phyloP scores from a whole-genome alignment of 805 yeast species.

The Komagataella phaffii region DNA sequence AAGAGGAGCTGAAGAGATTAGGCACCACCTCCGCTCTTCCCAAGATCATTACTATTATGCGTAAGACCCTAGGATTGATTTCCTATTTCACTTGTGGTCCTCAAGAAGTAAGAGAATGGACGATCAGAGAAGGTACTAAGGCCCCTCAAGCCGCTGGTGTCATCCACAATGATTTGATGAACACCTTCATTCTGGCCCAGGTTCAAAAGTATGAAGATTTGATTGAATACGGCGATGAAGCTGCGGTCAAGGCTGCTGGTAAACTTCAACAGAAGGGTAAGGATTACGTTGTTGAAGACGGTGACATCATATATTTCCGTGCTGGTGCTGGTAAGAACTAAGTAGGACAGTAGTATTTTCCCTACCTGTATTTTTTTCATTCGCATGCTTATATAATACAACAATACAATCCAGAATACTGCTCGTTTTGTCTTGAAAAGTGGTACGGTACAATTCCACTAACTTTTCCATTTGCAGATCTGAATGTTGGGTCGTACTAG shows the following conservation, averaged over 20 bases:
- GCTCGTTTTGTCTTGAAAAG: not conserved
- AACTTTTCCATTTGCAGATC: not conserved
- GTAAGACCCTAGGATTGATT: conserved; percentile 54
- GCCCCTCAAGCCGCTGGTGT: conserved; percentile 99
- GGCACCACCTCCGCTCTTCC: conserved; percentile 41
- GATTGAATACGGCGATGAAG: conserved; percentile 35
- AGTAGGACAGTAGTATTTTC: not conserved
- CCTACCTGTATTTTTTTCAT: not conserved
- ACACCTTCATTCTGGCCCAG: conserved; percentile 69
- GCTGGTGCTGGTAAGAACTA: conserved; percentile 51
- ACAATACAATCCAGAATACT: not conserved
- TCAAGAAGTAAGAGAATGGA: conserved; percentile 82
- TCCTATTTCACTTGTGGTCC: conserved; percentile 85
- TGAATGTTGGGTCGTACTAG: not conserved
- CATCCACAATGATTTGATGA: conserved; percentile 78
- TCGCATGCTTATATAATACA: not conserved
- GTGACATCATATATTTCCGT: conserved; percentile 66
- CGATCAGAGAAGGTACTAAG: conserved; percentile 67
- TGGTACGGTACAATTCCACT: not conserved
- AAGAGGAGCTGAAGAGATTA: conserved; percentile 19
- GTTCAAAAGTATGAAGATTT: conserved; percentile 59
- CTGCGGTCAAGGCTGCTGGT: conserved; percentile 39
- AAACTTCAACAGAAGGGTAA: conserved; percentile 60
- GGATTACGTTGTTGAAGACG: conserved; percentile 69
- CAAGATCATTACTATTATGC: conserved; percentile 50